Conservation (phyloP, 148 eudicot genomes). For the Chenopodium berlandieri region DNA sequence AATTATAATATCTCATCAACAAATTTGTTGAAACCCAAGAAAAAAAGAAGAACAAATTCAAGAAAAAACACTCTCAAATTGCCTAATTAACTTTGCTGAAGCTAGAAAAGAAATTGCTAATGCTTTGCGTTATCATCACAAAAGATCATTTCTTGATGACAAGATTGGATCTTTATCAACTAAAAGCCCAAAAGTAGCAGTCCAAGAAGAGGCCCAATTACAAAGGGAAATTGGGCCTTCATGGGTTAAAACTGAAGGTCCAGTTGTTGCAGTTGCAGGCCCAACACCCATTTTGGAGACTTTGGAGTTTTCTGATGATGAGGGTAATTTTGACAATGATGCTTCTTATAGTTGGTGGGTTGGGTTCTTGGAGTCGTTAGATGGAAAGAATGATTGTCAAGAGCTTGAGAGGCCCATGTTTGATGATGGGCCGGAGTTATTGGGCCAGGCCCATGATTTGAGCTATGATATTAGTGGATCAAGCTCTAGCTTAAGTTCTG, state of each 20-base stretch:
- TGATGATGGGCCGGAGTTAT: neutral
- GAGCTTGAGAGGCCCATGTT: neutral
- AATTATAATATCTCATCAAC: neutral
- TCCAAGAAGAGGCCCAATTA: constrained; percentile 6
- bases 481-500: neutral
- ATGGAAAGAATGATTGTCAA: neutral
- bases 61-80: neutral
- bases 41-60: neutral
- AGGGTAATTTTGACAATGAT: constrained; percentile 1
- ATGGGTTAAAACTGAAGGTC: neutral
- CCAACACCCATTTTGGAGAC: neutral
- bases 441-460: constrained; percentile 12
- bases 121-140: neutral
- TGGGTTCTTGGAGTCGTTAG: constrained; percentile 16
- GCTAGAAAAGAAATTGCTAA: neutral
- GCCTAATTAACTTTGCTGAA: neutral
- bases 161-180: neutral
- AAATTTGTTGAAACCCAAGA: neutral
- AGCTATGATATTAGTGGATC: neutral
- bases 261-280: neutral
- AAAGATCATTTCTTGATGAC: neutral
- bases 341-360: constrained; percentile 20
- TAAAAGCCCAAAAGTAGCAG: neutral
- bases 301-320: neutral
- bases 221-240: neutral